Base-by-base conservation (phyloP, 371 early-diverging fungal species). In the Funneliformis caledonium region DNA sequence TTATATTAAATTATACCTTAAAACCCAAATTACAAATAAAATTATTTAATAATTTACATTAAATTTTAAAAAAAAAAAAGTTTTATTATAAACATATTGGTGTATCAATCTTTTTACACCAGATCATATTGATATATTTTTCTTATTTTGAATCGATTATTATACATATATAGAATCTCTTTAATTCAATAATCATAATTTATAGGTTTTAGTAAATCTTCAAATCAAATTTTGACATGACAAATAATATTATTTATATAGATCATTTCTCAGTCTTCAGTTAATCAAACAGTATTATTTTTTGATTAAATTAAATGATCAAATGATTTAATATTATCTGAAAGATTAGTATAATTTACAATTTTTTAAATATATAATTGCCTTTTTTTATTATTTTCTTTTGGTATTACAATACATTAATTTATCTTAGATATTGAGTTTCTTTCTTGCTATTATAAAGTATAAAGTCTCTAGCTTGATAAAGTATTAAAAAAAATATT, bases 361-460 rank as follows among this genome's bases (percentile, higher is more conserved):
- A 60, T 60, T 22, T 60, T 9, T 47, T 47, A 9, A 47, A 47
- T 1, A 47, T 47, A 47, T 9, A 47, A 9, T n/a, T 8, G 9
- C 5, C 9, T 47, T 47, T 47, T 9, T 8, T 47, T 5, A 10
- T 22, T 19, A 60, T 60, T 60, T 2, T 2, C 22, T 60, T 60
- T 60, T 60, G 60, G n/a, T n/a, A n/a, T 60, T 12, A 60, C 22
- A 47, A 60, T 60, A 11, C 68, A 68, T 42, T 68, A 26, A 68
- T 42, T 42, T 68, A 16, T 22, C 45, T 31, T 31, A 68, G 16
- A 22, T 42, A 9, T 26, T 22, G 26, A 42, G 4, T 8, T 26
- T 68, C 68, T 26, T 68, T 4, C 5, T 47, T 8, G 31, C 4
- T n/a, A 33, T 65, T 7, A 65, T 65, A 65, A 33, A 65, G 6